Evolutionary conservation across 805 yeast species (phyloP).

Genomic region (Naumovozyma castellii): DNA sequence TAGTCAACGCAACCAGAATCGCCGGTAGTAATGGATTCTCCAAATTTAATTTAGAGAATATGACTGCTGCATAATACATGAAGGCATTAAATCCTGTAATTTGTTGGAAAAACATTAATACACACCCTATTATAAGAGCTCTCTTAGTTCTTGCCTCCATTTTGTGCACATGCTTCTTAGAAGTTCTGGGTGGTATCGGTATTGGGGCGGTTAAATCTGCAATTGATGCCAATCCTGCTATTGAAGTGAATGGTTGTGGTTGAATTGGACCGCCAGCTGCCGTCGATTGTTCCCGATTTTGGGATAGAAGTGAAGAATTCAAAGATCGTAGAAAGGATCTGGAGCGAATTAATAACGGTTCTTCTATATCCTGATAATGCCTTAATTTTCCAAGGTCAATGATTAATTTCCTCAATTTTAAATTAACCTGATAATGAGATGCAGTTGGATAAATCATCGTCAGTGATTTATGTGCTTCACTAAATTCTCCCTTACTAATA

Average conservation of each 20-base stretch:
- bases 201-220: neutral
- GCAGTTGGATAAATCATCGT: slow-evolving; percentile 37
- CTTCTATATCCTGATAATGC: slow-evolving; percentile 20
- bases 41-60: slow-evolving; percentile 43
- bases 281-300: neutral
- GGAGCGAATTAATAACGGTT: slow-evolving; percentile 6
- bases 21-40: slow-evolving; percentile 48
- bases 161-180: slow-evolving; percentile 8
- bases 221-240: slow-evolving; percentile 1
- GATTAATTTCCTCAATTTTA: slow-evolving; percentile 40
- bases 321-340: neutral
- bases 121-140: slow-evolving; percentile 40
- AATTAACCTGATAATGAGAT: slow-evolving; percentile 34
- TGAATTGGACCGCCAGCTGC: no score
- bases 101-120: slow-evolving; percentile 48
- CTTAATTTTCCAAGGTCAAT: slow-evolving; percentile 33
- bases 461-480: slow-evolving; percentile 36
- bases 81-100: slow-evolving; percentile 54
- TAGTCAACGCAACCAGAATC: slow-evolving; percentile 44
- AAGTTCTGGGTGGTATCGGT: neutral
- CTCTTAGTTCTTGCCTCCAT: slow-evolving; percentile 30
- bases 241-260: neutral
- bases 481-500: slow-evolving; percentile 26
- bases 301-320: neutral
- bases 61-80: slow-evolving; percentile 52